Evolutionary conservation across 2,329 filamentous ascomycete species (phyloP).

Genomic region (Didymella segeticola): DNA sequence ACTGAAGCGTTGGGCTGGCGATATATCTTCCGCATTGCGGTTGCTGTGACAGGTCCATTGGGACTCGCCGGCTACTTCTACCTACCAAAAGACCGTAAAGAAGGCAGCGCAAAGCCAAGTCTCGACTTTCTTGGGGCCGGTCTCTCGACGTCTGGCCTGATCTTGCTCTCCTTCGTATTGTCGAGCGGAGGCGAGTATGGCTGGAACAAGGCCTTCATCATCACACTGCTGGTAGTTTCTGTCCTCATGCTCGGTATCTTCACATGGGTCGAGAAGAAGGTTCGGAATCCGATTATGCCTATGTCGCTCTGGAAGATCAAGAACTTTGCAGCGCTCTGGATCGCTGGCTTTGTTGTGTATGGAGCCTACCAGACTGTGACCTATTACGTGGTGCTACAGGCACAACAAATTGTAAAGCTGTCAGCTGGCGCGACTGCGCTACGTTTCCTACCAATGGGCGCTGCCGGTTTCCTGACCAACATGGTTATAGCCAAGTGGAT

Average conservation of each 20-base stretch:
- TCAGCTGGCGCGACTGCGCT: constrained; percentile 9
- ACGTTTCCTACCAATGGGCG: constrained; percentile 12
- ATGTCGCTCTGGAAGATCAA: constrained; percentile 17
- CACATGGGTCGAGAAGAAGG: constrained; percentile 14
- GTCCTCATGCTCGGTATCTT: constrained; percentile 13
- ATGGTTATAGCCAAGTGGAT: constrained; percentile 16
- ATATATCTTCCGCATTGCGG: constrained; percentile 15
- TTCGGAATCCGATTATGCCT: constrained; percentile 13
- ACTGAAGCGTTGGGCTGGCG: constrained; percentile 14
- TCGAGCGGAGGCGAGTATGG: constrained; percentile 14
- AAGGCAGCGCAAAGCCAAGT: constrained; percentile 14
- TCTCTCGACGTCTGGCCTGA: constrained; percentile 7
- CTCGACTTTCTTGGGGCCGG: constrained; percentile 10
- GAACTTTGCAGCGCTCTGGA: constrained; percentile 12
- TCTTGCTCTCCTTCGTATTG: constrained; percentile 10
- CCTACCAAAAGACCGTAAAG: constrained; percentile 7
- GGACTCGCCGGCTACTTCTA: constrained; percentile 5
- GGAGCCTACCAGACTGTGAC: constrained; percentile 11
- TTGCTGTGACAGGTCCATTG: constrained; percentile 4
- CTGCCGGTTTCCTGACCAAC: constrained; percentile 11
- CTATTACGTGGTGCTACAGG: constrained; percentile 12
- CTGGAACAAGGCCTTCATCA: constrained; percentile 15
- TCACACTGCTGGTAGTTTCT: constrained; percentile 1
- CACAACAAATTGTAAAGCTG: constrained; percentile 8
- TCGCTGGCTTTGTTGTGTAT: constrained; percentile 13